Evolutionary conservation across 2,329 filamentous ascomycete species (phyloP), one percentile per base, ranked within the genome.

Genomic region (Harringtonia lauricola): DNA sequence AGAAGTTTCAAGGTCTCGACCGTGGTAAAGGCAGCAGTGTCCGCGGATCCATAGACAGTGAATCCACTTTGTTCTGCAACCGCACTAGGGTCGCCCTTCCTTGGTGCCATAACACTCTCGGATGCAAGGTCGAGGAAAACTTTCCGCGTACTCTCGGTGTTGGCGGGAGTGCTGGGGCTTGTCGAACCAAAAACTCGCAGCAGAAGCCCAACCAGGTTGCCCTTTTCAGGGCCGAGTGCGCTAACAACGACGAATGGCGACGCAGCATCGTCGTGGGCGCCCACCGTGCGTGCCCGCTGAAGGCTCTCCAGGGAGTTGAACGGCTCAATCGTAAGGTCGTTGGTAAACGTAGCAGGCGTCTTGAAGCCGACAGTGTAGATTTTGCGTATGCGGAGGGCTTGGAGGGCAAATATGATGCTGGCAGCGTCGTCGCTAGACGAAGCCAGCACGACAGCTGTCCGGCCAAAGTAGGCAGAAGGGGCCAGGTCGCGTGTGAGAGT

Each of bases 351-450:
- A 54, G 72, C 57, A 49, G 76, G 62, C 49, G 76, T 80, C 55
- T 76, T 79, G 65, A 94, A 92, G 1, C 86, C 86, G 36, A 90
- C 84, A 0, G 86, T 90, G 60, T 89, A 89, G 33, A 94, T 83
- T 45, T 86, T 83, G 30, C 81, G 80, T 41, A 90, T 79, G 42
- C 77, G 79, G 24, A 94, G 71, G 33, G 81, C 84, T 52, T 80
- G 80, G 47, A 94, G 67, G 0, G 86, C 86, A 54, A 86, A 94
- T 49, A 94, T 81, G 2, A 81, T 76, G 1, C 84, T 81, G 2
- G 85, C 82, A 5, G 86, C 86, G 52, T 90, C 84, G 44, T 85
- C 79, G 35, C 83, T 75, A 0, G 75, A 78, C 17, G 76, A 81
- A 9, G 84, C 83, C 12, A 94, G 65, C 14, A 94, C 74, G 36